Conservation (phyloP, 2,329 filamentous ascomycete genomes). For the Aspergillus sp. region DNA sequence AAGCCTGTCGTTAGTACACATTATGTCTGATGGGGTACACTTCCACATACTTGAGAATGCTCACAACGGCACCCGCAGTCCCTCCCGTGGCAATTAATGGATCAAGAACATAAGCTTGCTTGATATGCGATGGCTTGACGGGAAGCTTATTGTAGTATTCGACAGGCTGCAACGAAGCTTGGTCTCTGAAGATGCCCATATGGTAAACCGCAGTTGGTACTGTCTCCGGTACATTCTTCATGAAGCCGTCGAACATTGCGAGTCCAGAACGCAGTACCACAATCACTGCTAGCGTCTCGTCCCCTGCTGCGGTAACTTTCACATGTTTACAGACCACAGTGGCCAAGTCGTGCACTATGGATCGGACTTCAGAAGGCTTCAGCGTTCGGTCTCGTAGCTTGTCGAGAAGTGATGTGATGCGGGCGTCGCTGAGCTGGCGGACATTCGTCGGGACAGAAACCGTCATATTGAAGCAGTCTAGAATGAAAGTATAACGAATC, state of each 20-base stretch:
- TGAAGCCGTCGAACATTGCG: slow-evolving; percentile 38
- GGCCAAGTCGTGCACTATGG: slow-evolving; percentile 20
- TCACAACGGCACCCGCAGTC: slow-evolving; percentile 23
- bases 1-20: neutral
- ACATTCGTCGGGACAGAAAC: slow-evolving; percentile 12
- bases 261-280: slow-evolving; percentile 33
- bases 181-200: slow-evolving; percentile 27
- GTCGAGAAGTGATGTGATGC: slow-evolving; percentile 11
- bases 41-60: slow-evolving; percentile 22
- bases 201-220: slow-evolving; percentile 26
- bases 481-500: neutral
- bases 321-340: slow-evolving; percentile 20
- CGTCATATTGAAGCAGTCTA: slow-evolving; percentile 2
- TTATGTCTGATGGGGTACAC: neutral
- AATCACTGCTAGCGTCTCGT: slow-evolving; percentile 29
- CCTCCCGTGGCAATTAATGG: slow-evolving; percentile 28
- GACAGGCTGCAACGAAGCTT: slow-evolving; percentile 23
- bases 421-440: slow-evolving; percentile 10
- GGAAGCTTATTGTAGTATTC: slow-evolving; percentile 33
- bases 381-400: slow-evolving; percentile 12
- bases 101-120: slow-evolving; percentile 24
- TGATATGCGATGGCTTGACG: slow-evolving; percentile 20
- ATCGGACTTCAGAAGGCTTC: slow-evolving; percentile 16
- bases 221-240: slow-evolving; percentile 20
- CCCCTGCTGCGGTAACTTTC: slow-evolving; percentile 8